Base-by-base conservation (phyloP, 2,329 filamentous ascomycete genomes). In the Paecilomyces variotii region DNA sequence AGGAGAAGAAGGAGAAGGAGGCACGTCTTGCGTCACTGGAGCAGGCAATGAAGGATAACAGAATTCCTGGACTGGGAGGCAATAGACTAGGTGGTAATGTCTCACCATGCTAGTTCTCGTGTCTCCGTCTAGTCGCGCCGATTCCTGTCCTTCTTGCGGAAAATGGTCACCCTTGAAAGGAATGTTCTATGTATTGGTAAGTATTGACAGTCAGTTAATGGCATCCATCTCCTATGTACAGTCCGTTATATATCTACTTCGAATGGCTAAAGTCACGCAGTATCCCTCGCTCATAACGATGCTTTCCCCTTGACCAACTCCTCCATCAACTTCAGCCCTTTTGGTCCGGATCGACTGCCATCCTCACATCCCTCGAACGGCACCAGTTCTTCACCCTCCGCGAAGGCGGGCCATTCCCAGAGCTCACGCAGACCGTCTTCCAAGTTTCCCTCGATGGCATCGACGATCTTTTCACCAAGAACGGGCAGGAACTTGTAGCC, bases 401-500 rank as follows among this genome's bases (percentile, higher is more conserved):
- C 64, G 26, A 62, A 59, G 4, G 58, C 62, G 12, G 68, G 68
- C 77, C 77, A 79, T 5, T 66, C 60, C 80, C 80, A 82, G 50
- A 79, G 60, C 12, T 73, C 61, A 9, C 59, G 63, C 53, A 79
- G 65, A 39, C 77, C 77, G 1, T 70, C 63, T n/a, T 71, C 73
- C 14, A 82, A 69, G 0, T 62, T 73, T 1, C 75, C 76, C 62
- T 79, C 74, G 9, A 81, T 62, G 10, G 76, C 75, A 60, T 79
- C 75, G 34, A 79, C 74, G 57, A 82, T 72, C 63, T 80, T 80
- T 55, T 80, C 78, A 11, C 80, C 80, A n/a, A 82, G 70, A 12
- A 82, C 74, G 35, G 80, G 80, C 59, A 82, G 72, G 70, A 82
- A 82, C 62, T 82, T 82, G 68, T 76, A 82, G 7, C 69, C 80